Conservation (phyloP, 495 filamentous ascomycete species). For the Neurospora pannonica region DNA sequence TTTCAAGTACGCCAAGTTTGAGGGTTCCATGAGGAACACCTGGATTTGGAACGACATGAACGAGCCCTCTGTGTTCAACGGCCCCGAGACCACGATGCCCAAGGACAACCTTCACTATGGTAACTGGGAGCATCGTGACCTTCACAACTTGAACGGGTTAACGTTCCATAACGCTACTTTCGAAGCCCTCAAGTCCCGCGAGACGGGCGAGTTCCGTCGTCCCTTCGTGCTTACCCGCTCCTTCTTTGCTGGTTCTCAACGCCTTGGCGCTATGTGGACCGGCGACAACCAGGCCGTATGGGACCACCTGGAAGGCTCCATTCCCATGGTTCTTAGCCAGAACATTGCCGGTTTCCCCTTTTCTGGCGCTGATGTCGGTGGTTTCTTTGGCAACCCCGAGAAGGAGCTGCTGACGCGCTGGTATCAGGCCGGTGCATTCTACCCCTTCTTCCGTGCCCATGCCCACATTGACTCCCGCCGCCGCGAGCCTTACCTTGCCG, state of each 20-base stretch:
- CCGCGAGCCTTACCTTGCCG: conserved; percentile 83
- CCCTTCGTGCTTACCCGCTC: conserved; percentile 90
- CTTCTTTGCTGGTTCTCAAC: conserved; percentile 84
- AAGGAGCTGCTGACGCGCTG: conserved; percentile 86
- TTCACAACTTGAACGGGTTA: conserved; percentile 91
- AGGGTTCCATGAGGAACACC: conserved; percentile 68
- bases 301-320: conserved; percentile 74
- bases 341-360: conserved; percentile 93
- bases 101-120: conserved; percentile 91
- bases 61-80: conserved; percentile 97
- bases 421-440: conserved; percentile 96
- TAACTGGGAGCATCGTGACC: conserved; percentile 92
- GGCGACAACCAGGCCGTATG: conserved; percentile 92
- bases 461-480: conserved; percentile 93
- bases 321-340: conserved; percentile 89
- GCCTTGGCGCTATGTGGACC: conserved; percentile 93
- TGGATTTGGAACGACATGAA: conserved; percentile 99
- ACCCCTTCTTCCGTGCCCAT: conserved; percentile 97
- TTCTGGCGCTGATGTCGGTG: conserved; percentile 89
- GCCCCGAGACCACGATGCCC: conserved; percentile 94
- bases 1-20: conserved; percentile 80
- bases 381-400: conserved; percentile 93
- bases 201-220: conserved; percentile 62
- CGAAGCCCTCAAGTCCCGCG: conserved; percentile 68
- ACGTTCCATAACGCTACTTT: conserved; percentile 91